Evolutionary conservation across 345 rosid genomes (phyloP), one percentile per base, ranked within the genome.

Genomic region (Trapa incisa): DNA sequence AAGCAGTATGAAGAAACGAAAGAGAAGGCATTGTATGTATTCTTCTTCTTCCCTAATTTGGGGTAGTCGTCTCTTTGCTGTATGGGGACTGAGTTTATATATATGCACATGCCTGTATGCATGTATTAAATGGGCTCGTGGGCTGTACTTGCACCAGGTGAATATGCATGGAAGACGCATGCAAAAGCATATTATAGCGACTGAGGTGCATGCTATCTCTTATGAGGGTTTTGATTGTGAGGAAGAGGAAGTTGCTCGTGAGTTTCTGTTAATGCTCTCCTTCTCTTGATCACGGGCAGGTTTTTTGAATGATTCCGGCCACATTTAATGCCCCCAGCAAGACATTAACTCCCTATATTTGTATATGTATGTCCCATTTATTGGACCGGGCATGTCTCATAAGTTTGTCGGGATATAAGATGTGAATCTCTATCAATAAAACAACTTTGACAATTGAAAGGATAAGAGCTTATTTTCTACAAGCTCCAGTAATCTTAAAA

Each of bases 41-140:
- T 8, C 1, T 42, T 42, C 8, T 8, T 8, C 8, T 13, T 45
- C 8, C 48, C 43, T 41, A 41, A 8, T 41, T 41, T 41, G 43
- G 29, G 29, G 29, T 22, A 22, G 2, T 41, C 6, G 43, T 41
- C 43, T 41, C 43, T 4, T 57, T 57, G 9, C 29, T 22, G 2
- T 41, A 41, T 41, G 43, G 11, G 48, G 48, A 13, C 13, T 45
- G 17, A 66, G 43, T 29, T 47, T 58, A 41, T 52, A 47, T 70
- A 37, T 67, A 33, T 65, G 69, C 33, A 60, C 64, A 67, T 67
- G 38, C 71, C 38, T 45, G 48, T 45, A 45, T 13, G 48, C 1
- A 45, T 45, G 48, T 42, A n/a, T 75, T 89, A 84, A 87, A 87
- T 87, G 75, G 78, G 80, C 94, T 87, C 89, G 94, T 89, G 96